phyloP scores from a whole-genome alignment of 257 asterid species.

The Primulina tabacum region DNA sequence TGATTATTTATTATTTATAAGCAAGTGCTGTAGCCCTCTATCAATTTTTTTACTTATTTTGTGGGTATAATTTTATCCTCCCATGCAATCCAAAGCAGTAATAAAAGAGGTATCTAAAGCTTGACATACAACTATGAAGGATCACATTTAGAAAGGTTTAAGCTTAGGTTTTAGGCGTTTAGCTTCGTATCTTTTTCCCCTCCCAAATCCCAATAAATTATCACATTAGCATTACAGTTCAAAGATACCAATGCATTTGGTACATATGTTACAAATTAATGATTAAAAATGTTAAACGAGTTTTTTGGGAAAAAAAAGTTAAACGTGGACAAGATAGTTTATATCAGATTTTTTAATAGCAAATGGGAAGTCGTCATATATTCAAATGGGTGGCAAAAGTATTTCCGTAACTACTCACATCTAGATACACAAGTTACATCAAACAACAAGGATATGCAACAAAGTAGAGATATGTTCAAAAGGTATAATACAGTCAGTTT shows the following conservation, averaged over 20 bases:
- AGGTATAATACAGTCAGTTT: neutral
- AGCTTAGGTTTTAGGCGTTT: neutral
- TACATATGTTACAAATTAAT: neutral
- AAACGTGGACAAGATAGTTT: neutral
- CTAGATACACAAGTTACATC: neutral
- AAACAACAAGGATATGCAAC: neutral
- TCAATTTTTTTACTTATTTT: neutral
- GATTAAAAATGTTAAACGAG: neutral
- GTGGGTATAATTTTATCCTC: neutral
- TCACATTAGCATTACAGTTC: too few relatives aligned
- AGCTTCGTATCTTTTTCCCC: neutral
- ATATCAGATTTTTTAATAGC: neutral
- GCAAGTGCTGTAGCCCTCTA: slow-evolving; percentile 9
- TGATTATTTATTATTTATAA: neutral
- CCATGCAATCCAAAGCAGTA: neutral
- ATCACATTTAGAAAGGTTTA: neutral
- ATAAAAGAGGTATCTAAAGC: slow-evolving; percentile 7
- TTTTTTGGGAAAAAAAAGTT: neutral
- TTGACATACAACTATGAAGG: neutral
- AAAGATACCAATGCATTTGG: neutral
- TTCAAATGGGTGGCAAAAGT: neutral
- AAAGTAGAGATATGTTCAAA: neutral
- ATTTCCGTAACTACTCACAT: neutral
- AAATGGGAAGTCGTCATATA: neutral
- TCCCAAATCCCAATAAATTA: slow-evolving; percentile 15